Conservation (phyloP, 805 yeast species). For the Teunomyces kruisii region DNA sequence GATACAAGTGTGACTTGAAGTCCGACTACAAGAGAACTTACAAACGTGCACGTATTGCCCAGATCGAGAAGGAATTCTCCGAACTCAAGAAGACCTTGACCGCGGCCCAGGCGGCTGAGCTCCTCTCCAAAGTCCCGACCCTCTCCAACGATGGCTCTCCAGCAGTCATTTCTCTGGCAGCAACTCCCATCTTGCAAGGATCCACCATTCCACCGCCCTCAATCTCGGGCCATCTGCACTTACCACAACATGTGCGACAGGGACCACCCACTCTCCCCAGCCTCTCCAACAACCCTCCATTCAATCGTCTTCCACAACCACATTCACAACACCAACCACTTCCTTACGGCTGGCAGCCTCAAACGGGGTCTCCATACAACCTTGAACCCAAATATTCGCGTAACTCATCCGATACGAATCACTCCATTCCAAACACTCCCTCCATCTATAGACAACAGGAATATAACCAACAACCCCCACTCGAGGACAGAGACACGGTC, state of each 20-base stretch:
- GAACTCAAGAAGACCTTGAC: conserved; percentile 60
- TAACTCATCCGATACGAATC: conserved; percentile 21
- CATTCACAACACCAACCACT: background rate
- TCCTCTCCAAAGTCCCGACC: conserved; percentile 25
- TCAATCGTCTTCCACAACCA: background rate
- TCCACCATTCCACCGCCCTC: background rate
- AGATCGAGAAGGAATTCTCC: conserved; percentile 76
- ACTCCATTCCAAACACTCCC: conserved; percentile 31
- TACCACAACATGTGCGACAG: conserved; percentile 1
- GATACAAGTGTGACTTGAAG: conserved; percentile 68
- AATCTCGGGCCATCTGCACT: too few relatives aligned
- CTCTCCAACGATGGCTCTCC: conserved; percentile 4
- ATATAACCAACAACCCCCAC: background rate
- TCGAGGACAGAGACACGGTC: conserved; percentile 9
- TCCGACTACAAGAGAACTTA: conserved; percentile 86
- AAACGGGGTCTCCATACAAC: conserved; percentile 1
- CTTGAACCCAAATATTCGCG: conserved; percentile 7
- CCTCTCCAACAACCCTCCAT: background rate
- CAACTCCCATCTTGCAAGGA: background rate
- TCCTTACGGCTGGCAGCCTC: background rate
- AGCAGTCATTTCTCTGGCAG: background rate
- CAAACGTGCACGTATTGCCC: conserved; percentile 81
- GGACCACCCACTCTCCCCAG: background rate
- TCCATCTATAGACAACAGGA: conserved; percentile 16
- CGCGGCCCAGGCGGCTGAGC: conserved; percentile 31